Evolutionary conservation across 768 basidiomycete genomes (phyloP).

Genomic region (Rickenella mellea): DNA sequence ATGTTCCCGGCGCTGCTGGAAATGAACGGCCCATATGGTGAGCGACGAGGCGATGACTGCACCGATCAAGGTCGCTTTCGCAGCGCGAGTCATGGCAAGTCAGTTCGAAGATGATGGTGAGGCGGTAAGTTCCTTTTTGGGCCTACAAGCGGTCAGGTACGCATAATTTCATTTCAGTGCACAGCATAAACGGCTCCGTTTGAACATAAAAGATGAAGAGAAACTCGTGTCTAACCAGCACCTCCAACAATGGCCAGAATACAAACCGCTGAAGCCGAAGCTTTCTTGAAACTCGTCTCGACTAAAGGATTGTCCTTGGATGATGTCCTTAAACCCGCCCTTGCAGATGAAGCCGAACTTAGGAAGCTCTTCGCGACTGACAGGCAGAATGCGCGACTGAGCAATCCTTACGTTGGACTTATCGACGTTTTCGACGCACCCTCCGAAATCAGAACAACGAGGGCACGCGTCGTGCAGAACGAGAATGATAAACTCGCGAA

Average conservation of each 20-base stretch:
- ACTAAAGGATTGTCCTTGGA: conserved; percentile 27
- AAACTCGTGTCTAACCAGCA: not conserved
- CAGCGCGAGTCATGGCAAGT: conserved; percentile 25
- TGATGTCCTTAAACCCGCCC: conserved; percentile 37
- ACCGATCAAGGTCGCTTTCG: conserved; percentile 65
- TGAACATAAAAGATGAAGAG: not conserved
- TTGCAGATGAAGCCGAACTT: conserved; percentile 47
- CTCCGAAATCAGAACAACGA: conserved; percentile 35
- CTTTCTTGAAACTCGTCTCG: not conserved
- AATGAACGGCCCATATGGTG: conserved; percentile 87
- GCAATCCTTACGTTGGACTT: conserved; percentile 44
- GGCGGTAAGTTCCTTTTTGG: not conserved
- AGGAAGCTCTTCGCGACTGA: conserved; percentile 49
- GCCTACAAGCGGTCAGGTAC: not conserved
- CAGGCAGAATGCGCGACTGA: conserved; percentile 31
- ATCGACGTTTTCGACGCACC: conserved; percentile 50
- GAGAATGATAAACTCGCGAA: conserved; percentile 35
- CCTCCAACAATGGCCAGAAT: not conserved
- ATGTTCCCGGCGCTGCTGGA: conserved; percentile 73
- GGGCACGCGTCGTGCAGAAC: conserved; percentile 37
- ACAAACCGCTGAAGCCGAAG: not conserved
- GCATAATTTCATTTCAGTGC: not conserved
- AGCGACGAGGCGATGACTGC: conserved; percentile 55
- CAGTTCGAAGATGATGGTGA: not conserved
- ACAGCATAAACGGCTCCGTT: not conserved